These are phyloP conservation scores for Botryotinia narcissicola DNA, from an alignment of 2,329 filamentous ascomycete genomes.

Conservation along the genomic window DNA sequence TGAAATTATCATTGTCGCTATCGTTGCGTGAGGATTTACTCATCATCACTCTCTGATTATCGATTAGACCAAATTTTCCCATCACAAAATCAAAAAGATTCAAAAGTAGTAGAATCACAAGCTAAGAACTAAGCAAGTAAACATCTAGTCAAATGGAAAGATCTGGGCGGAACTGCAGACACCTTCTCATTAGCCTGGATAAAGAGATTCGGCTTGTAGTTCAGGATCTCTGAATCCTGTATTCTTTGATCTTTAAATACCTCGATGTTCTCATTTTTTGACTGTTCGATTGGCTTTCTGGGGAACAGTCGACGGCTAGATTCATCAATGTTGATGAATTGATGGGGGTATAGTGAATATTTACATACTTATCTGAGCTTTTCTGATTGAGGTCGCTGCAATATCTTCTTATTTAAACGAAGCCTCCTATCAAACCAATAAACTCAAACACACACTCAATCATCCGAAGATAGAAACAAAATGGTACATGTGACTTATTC, in stretches of 20 bases:
- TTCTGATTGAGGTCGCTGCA: background rate
- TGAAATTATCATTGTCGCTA: no score
- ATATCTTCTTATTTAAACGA: background rate
- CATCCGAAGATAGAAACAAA: no score
- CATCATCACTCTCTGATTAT: no score
- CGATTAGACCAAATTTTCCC: no score
- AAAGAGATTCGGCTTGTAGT: background rate
- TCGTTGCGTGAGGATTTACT: no score
- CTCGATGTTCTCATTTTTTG: background rate
- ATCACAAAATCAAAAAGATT: no score
- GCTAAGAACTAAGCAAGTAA: no score
- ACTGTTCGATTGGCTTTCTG: background rate
- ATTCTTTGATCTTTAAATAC: background rate
- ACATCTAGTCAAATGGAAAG: background rate
- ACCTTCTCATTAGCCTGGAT: no score
- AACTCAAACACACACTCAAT: no score
- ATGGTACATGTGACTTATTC: no score
- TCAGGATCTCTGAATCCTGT: background rate
- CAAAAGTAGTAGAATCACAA: no score
- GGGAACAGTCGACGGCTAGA: background rate
- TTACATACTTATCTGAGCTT: background rate
- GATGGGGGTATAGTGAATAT: background rate
- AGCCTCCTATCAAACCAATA: rapidly evolving
- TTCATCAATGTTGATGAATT: background rate
- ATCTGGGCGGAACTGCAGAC: background rate